Percentiles rank a stretch among this genome's conserved stretches.
phyloP scores from a whole-genome alignment of 1,139 yeast species.

The Geotrichum carabidarum region DNA sequence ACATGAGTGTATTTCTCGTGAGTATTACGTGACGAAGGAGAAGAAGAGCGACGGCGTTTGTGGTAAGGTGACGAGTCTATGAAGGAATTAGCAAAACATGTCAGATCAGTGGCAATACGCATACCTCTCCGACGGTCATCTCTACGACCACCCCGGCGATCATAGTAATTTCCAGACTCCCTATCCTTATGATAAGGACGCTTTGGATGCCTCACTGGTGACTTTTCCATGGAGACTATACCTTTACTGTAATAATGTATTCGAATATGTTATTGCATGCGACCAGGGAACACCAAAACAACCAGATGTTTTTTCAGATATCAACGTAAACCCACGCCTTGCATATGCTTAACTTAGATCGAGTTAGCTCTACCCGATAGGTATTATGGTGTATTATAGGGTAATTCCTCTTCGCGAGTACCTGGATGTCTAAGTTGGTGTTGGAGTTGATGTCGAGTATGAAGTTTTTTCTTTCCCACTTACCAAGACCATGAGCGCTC shows the following conservation, averaged over 20 bases:
- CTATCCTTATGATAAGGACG: constrained; percentile 1
- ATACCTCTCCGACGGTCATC: constrained; percentile 2
- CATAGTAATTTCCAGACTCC: background rate
- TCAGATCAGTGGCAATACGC: background rate
- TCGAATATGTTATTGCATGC: background rate
- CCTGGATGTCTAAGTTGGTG: too few relatives aligned
- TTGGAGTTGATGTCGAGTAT: background rate
- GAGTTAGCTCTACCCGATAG: too few relatives aligned
- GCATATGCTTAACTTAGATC: too few relatives aligned
- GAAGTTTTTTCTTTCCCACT: background rate
- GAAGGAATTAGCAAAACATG: background rate
- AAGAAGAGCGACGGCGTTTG: constrained; percentile 5
- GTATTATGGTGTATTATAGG: too few relatives aligned
- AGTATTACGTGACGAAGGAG: constrained; percentile 3
- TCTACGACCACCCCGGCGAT: constrained; percentile 2
- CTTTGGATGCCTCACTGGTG: constrained; percentile 9
- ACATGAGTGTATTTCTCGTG: background rate
- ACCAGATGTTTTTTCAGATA: too few relatives aligned
- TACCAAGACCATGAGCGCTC: background rate
- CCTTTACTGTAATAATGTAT: background rate
- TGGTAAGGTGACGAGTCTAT: background rate
- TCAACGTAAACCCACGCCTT: too few relatives aligned
- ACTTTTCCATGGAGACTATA: constrained; percentile 1
- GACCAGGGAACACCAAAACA: background rate
- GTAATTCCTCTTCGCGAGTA: too few relatives aligned